Conservation (phyloP, 176 grass and related monocot species). For the Poa pratensis region DNA sequence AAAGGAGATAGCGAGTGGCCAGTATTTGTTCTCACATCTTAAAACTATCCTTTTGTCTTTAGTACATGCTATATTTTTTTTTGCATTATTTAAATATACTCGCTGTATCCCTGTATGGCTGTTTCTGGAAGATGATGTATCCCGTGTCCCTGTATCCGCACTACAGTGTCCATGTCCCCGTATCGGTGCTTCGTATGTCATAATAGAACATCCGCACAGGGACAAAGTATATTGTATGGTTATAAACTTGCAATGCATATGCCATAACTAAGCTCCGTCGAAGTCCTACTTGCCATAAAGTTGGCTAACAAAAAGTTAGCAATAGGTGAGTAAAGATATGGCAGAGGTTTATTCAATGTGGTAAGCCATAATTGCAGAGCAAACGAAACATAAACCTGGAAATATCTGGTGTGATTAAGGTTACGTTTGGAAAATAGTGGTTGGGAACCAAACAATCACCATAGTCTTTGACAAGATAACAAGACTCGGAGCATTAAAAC, state of each 20-base stretch:
- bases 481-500: not conserved
- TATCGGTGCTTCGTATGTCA: too few relatives aligned
- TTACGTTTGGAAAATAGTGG: not conserved
- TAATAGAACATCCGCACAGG: not conserved
- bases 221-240: not conserved
- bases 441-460: not conserved
- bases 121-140: too few relatives aligned
- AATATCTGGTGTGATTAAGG: not conserved
- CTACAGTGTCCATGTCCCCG: too few relatives aligned
- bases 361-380: not conserved
- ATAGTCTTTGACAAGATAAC: constrained; percentile 1
- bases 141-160: too few relatives aligned
- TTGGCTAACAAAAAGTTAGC: constrained; percentile 7
- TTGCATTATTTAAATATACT: too few relatives aligned
- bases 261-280: not conserved
- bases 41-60: not conserved
- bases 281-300: not conserved
- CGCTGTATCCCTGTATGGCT: too few relatives aligned
- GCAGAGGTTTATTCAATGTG: not conserved
- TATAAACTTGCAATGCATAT: not conserved
- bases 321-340: not conserved
- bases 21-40: not conserved
- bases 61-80: too few relatives aligned
- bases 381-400: not conserved
- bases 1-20: not conserved